Evolutionary conservation across 345 rosid species (phyloP), one percentile per base, ranked within the genome.

Genomic region (Eucalyptus fibrosa): DNA sequence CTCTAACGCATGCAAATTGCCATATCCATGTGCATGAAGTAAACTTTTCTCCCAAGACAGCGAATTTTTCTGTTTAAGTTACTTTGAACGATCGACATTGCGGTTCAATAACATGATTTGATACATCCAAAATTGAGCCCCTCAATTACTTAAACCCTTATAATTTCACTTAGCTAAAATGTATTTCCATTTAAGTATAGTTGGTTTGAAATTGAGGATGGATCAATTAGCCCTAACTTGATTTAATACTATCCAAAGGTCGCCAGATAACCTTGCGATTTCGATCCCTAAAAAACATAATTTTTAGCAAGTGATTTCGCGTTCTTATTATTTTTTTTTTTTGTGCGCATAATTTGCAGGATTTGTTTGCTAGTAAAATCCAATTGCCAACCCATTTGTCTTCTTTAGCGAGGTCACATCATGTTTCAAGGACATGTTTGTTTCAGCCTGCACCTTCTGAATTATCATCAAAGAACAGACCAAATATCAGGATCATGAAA

Each of bases 51-150:
- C 9, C 2, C 3, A 6, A 40, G 3, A 72, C 3, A 2, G 0
- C 0, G 17, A n/a, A 62, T 62, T 10, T 72, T 9, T 40, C 15
- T 7, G 1, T 77, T 21, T 77, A 44, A 21, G 28, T 77, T 77
- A 23, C 47, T 21, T 7, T 40, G 3, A 40, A 77, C 7, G 1
- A 23, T 40, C 1, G 9, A 40, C 0, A 1, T 1, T 12, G 47
- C 1, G 1, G 24, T 77, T 23, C 47, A 23, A 77, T 77, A 10
- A 77, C 28, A 21, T 72, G 4, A 77, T 77, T 21, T 14, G 13
- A 40, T 12, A 23, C 47, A 77, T 37, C 1, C 2, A 23, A 77
- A 77, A 77, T 6, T 7, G 3, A 21, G 16, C 6, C 85, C 85
- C 12, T 3, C 24, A 7, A 77, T 77, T 77, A 40, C 47, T 40